Percentiles rank a stretch among this genome's conserved stretches.
phyloP scores from a whole-genome alignment of 2,329 filamentous ascomycete genomes.

The Cytospora mali region DNA sequence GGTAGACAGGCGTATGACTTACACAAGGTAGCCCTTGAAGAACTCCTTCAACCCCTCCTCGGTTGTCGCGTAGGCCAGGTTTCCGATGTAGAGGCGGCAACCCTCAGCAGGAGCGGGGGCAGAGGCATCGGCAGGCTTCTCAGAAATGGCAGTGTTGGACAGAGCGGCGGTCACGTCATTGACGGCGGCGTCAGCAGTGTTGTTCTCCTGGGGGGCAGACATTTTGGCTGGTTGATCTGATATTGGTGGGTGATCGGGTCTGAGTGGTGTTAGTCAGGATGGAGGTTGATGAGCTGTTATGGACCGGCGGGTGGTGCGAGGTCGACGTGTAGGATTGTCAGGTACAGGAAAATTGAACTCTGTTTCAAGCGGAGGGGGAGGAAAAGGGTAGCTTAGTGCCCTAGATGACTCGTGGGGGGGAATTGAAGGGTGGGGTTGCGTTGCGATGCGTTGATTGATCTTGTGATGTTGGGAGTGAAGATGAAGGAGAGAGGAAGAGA shows the following conservation, averaged over 20 bases:
- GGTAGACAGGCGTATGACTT: constrained; percentile 51
- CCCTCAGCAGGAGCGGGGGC: constrained; percentile 97
- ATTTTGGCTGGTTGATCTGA: constrained; percentile 62
- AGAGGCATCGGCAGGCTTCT: constrained; percentile 71
- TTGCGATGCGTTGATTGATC: constrained; percentile 40
- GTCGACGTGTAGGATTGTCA: constrained; percentile 46
- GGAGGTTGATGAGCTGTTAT: constrained; percentile 42
- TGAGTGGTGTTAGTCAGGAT: constrained; percentile 39
- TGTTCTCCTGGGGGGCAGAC: constrained; percentile 79
- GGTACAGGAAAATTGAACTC: constrained; percentile 60
- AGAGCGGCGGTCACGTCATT: constrained; percentile 75
- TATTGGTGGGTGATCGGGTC: constrained; percentile 44
- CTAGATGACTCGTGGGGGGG: constrained; percentile 61
- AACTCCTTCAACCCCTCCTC: constrained; percentile 99
- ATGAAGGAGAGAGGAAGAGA: constrained; percentile 35
- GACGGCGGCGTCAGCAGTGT: constrained; percentile 65
- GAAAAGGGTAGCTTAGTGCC: constrained; percentile 87
- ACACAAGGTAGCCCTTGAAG: constrained; percentile 99
- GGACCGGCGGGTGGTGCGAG: constrained; percentile 42
- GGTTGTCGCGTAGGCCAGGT: constrained; percentile 99
- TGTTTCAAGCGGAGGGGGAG: constrained; percentile 69
- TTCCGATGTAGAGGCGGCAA: constrained; percentile 99
- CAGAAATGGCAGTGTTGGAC: constrained; percentile 73
- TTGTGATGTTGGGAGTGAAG: constrained; percentile 38
- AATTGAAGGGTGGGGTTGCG: constrained; percentile 42